phyloP scores from a whole-genome alignment of 2,329 filamentous ascomycete species.

The Trichoderma oligosporum region DNA sequence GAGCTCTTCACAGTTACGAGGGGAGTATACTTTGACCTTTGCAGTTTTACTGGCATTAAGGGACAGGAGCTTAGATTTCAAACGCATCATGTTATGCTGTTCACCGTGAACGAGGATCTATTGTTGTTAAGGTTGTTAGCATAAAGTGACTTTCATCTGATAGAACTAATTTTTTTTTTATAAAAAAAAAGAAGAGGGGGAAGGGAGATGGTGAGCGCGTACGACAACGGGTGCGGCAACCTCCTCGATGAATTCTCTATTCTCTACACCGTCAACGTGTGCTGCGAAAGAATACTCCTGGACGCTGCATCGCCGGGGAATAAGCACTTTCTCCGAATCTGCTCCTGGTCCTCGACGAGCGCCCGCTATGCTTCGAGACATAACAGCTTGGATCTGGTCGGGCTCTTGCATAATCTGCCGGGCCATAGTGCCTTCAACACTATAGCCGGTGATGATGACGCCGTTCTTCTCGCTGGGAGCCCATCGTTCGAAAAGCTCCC shows the following conservation, averaged over 20 bases:
- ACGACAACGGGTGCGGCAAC: slow-evolving; percentile 88
- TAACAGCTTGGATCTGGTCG: slow-evolving; percentile 90
- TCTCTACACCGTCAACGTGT: slow-evolving; percentile 93
- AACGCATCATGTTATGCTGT: slow-evolving; percentile 94
- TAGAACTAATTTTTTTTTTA: slow-evolving; percentile 16
- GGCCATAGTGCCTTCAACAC: slow-evolving; percentile 97
- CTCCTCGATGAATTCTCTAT: slow-evolving; percentile 94
- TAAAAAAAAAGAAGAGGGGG: background rate
- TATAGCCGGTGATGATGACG: slow-evolving; percentile 98
- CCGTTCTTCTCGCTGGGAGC: slow-evolving; percentile 94
- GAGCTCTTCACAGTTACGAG: slow-evolving; percentile 91
- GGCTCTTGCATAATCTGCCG: slow-evolving; percentile 94
- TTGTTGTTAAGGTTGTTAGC: background rate
- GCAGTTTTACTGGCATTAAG: slow-evolving; percentile 76
- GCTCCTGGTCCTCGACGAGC: slow-evolving; percentile 59
- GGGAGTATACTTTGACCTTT: slow-evolving; percentile 89
- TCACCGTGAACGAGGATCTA: slow-evolving; percentile 96
- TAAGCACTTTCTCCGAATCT: slow-evolving; percentile 83
- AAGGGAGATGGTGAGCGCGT: slow-evolving; percentile 36
- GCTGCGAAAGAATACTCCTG: slow-evolving; percentile 95
- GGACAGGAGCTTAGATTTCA: slow-evolving; percentile 93
- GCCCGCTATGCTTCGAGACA: slow-evolving; percentile 67
- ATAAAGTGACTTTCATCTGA: background rate
- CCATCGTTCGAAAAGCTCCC: slow-evolving; percentile 91
- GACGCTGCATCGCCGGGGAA: slow-evolving; percentile 86